Evolutionary conservation across 495 filamentous ascomycete genomes (phyloP), one percentile per base, ranked within the genome.

Genomic region (Neurospora sp.): DNA sequence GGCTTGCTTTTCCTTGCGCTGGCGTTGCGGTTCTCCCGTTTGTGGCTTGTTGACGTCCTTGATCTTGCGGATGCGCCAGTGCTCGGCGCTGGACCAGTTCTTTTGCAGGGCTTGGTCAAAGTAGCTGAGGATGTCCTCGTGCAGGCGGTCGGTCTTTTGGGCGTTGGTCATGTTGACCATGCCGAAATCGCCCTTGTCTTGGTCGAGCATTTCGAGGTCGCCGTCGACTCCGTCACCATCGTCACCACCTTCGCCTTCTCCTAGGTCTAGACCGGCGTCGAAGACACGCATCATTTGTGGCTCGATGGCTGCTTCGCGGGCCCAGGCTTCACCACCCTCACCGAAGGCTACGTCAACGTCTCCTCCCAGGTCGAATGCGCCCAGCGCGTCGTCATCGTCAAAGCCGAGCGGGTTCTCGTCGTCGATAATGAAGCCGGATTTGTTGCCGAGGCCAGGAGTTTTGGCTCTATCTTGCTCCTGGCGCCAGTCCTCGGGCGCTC

Each of bases 21-120:
- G 85, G 72, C 86, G 86, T 8, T 88, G 81, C 0, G 85, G 82
- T 42, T 84, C 86, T 16, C 86, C 83, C 40, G 53, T 35, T 35
- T 65, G 53, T 1, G 85, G 79, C 76, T 92, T 93, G 71, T 87
- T 89, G 73, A 87, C 86, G 71, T 96, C 92, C 81, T 97, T 97
- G 80, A 99, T 95, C 78, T 91, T 92, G 53, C 93, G 87, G 76
- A 99, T 98, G 75, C 94, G 89, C 96, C 96, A 99, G 82, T 99
- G 96, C 79, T 99, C 96, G 44, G 96, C 96, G 68, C 94, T 96
- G n/a, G 93, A 93, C 96, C 96, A 99, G 80, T 97, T 98, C 86
- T 96, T 97, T 76, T 92, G 89, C 37, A 97, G 83, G 9, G 95
- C 94, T 76, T 97, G 91, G 81, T 99, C 96, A 78, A 99, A 99